Percentiles rank a stretch among this genome's conserved stretches.
phyloP scores from a whole-genome alignment of 352 stramenopile species.

The Blastocystis sp. region DNA sequence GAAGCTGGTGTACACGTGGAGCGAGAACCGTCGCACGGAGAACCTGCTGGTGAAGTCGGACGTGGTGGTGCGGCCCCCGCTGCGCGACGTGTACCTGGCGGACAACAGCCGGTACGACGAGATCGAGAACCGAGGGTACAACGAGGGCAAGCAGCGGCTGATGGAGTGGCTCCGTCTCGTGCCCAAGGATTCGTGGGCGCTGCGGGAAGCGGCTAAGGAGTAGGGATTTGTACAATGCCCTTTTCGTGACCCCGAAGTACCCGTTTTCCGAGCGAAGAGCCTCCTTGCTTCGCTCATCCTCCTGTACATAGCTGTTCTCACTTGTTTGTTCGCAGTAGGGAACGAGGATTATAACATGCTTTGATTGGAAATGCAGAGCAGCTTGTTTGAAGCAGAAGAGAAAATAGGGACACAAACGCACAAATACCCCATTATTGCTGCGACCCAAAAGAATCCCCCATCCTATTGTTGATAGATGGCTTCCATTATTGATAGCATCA shows the following conservation, averaged over 20 bases:
- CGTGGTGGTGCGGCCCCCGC: slow-evolving; percentile 47
- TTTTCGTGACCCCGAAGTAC: slow-evolving; percentile 64
- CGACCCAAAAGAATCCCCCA: too few species aligned
- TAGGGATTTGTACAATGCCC: slow-evolving; percentile 43
- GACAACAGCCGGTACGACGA: slow-evolving; percentile 58
- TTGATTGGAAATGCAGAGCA: too few species aligned
- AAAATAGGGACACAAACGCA: too few species aligned
- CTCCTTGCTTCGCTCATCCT: slow-evolving; percentile 5
- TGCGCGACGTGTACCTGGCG: slow-evolving; percentile 49
- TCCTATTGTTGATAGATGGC: background rate
- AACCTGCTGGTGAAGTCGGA: slow-evolving; percentile 61
- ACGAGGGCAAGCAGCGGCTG: slow-evolving; percentile 48
- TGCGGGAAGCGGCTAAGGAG: background rate
- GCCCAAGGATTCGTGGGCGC: slow-evolving; percentile 17
- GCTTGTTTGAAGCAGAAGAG: too few species aligned
- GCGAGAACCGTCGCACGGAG: slow-evolving; percentile 38
- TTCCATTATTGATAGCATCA: slow-evolving; percentile 65
- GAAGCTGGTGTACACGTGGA: slow-evolving; percentile 64
- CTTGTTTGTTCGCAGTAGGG: background rate
- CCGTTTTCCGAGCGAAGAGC: slow-evolving; percentile 24
- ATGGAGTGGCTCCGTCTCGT: slow-evolving; percentile 56
- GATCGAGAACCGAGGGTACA: slow-evolving; percentile 55
- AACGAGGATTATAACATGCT: too few species aligned
- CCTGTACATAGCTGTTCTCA: background rate
- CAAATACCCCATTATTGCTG: too few species aligned